Base-by-base conservation (phyloP, 768 basidiomycete genomes). In the Tricholoma matsutake region DNA sequence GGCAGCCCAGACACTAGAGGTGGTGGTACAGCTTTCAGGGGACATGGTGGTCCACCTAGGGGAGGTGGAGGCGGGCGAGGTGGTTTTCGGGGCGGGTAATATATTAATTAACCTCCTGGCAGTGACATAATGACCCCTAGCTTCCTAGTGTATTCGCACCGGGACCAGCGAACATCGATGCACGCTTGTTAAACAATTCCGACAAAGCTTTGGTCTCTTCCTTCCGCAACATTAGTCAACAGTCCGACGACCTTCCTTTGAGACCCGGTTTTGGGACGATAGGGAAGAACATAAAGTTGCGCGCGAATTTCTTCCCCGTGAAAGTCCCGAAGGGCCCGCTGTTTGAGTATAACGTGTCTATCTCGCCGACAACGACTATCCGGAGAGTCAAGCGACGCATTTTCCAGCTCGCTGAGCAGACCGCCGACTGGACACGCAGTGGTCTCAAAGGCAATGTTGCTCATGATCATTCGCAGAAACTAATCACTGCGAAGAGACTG, bases 261-360 rank as follows among this genome's bases (percentile, higher is more conserved):
- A 80, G 87, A 20, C 85, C 86, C 6, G 83, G 78, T 14, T 88
- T 80, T 63, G 87, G 88, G 0, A 83, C 75, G 0, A 64, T 63
- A 1, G 87, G 87, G 9, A 76, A 62, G 37, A 41, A 70, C 9
- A 78, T 86, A 66, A 81, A 76, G 47, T 69, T 90, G 14, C 79
- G 89, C 6, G 79, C 87, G 51, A 91, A 91, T 65, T 89, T 86
- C 75, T 89, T 89, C 71, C 79, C 86, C 0, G 76, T 91, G 28
- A 77, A 75, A 52, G 70, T 84, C 9, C 79, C 80, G 1, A 79
- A 81, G 39, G 77, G 75, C 0, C 72, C 79, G 2, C 65, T 86
- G 8, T 85, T 78, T 67, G 89, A 91, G 60, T 91, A 91, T 67
- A 79, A 82, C 60, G 81, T 89, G 14, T 67, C 79, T 1, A 83